Base-by-base conservation (phyloP, 495 filamentous ascomycete genomes). In the Acidiella bohemica region DNA sequence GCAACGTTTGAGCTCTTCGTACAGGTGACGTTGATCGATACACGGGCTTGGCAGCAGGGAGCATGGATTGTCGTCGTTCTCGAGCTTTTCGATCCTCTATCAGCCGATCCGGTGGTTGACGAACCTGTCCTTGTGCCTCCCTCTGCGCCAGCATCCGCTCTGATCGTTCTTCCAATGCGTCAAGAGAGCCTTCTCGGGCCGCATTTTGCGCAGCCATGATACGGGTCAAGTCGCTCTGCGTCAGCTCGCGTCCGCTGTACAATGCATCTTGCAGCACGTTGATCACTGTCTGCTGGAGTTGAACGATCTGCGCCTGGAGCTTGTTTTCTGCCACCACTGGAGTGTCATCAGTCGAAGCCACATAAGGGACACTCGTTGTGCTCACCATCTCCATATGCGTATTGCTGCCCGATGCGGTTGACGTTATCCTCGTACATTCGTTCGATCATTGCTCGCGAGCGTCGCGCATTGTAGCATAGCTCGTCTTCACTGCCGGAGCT, bases 201-300 rank as follows among this genome's bases (percentile, higher is more conserved):
- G 42, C n/a, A 24, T 57, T 33, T 12, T 55, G 52, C 11, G 56
- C 56, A 1, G 35, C 30, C 13, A 55, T 25, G 7, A 59, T 42
- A 18, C 51, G 54, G 2, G 44, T 42, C 37, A 55, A 42, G 41
- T 59, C 54, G 38, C 43, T 32, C 17, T 48, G 46, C 7, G 40
- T 32, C 14, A 49, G 34, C 2, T n/a, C 11, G 19, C 56, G 51
- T 6, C 50, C 51, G 38, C 45, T 53, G 32, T 49, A 41, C 26
- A 57, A 44, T 5, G 56, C 56, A 23, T 57, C 54, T 41, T 59
- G 52, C 5, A 59, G 50, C 22, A 59, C 50, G 19, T 49, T 29
- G 36, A 59, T 59, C 29, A 59, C 56, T 22, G 56, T 54, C 34
- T 57, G 54, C 39, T 59, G 54, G 33, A 59, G 50, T 24, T 39